These are phyloP conservation scores for Middelhovenomyces tepae DNA, from an alignment of 805 yeast genomes.

Conservation along the genomic window DNA sequence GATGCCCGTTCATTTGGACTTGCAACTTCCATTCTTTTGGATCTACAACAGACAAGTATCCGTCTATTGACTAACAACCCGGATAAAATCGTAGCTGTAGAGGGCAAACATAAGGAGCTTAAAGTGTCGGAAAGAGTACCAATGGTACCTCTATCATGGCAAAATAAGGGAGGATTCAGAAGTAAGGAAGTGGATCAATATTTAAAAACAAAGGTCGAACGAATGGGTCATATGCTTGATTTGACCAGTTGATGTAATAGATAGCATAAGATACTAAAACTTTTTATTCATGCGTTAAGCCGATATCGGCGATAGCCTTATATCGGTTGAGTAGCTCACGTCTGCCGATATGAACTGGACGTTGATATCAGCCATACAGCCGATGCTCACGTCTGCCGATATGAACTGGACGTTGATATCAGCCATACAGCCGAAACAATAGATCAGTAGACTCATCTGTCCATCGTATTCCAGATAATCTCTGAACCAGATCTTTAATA, in stretches of 20 bases:
- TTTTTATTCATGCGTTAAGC: conserved; percentile 7
- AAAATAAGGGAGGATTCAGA: conserved; percentile 56
- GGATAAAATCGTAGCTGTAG: conserved; percentile 90
- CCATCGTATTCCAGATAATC: too few relatives aligned
- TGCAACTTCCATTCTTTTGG: conserved; percentile 87
- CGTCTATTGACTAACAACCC: conserved; percentile 89
- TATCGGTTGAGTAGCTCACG: background rate
- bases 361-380: conserved; percentile 6
- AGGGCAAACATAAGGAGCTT: conserved; percentile 68
- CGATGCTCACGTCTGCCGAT: conserved; percentile 6
- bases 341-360: conserved; percentile 3
- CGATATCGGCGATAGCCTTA: conserved; percentile 2
- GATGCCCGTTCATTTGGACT: conserved; percentile 91
- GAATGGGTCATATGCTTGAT: conserved; percentile 91
- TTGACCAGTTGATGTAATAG: conserved; percentile 10
- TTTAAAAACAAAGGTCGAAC: conserved; percentile 83
- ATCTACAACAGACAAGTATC: conserved; percentile 64
- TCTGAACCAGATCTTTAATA: too few relatives aligned
- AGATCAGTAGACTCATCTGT: too few relatives aligned
- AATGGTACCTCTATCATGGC: conserved; percentile 96
- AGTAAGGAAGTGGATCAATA: conserved; percentile 88
- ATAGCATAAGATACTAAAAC: background rate
- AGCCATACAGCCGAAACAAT: conserved; percentile 3
- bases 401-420: conserved; percentile 1
- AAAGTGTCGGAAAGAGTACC: conserved; percentile 85